These are phyloP conservation scores for Oldenlandia corymbosa DNA, from an alignment of 257 asterid species.

Conservation along the genomic window DNA sequence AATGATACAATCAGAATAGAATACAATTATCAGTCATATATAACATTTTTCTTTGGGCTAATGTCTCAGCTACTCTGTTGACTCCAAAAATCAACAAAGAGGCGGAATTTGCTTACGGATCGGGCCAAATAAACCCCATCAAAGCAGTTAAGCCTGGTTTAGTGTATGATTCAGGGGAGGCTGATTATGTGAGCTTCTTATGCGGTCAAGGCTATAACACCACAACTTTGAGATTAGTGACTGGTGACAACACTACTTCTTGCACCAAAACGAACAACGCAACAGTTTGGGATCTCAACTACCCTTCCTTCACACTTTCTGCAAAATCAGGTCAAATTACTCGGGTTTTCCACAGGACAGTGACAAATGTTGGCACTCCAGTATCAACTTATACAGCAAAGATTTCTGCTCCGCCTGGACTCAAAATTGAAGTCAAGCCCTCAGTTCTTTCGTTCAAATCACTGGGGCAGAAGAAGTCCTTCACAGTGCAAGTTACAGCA, in stretches of 20 bases:
- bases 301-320: constrained; percentile 51
- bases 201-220: constrained; percentile 70
- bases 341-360: constrained; percentile 36
- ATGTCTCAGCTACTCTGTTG: constrained; percentile 37
- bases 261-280: constrained; percentile 30
- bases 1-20: too few species aligned
- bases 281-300: constrained; percentile 54
- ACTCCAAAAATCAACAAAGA: constrained; percentile 30
- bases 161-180: constrained; percentile 45
- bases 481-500: constrained; percentile 31
- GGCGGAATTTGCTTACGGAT: constrained; percentile 61
- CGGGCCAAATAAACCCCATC: constrained; percentile 65
- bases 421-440: constrained; percentile 38
- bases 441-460: constrained; percentile 32
- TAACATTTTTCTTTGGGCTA: too few species aligned
- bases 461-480: constrained; percentile 32
- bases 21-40: too few species aligned
- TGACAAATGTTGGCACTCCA: constrained; percentile 59
- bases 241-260: constrained; percentile 50
- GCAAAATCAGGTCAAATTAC: constrained; percentile 10
- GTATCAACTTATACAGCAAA: constrained; percentile 41
- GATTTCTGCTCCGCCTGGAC: constrained; percentile 18
- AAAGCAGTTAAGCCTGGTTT: constrained; percentile 55
- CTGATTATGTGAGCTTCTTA: constrained; percentile 49
- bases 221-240: constrained; percentile 34